Conservation (phyloP, 106 monocot genomes). For the Dioscorea zingiberensis region DNA sequence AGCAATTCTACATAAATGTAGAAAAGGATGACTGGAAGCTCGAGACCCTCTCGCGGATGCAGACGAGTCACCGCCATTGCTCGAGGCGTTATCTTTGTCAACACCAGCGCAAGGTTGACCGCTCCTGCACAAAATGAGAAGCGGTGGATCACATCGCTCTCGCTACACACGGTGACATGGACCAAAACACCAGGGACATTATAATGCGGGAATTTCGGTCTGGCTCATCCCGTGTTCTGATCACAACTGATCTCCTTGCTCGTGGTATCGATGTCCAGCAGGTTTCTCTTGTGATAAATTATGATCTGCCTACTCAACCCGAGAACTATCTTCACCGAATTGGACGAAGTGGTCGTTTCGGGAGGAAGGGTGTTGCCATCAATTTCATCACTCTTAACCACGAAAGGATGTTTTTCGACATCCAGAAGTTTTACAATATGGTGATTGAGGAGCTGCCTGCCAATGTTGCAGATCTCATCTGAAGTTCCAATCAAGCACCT, state of each 20-base stretch:
- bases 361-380: constrained; percentile 8
- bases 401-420: constrained; percentile 10
- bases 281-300: constrained; percentile 9
- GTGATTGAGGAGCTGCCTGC: constrained; percentile 10
- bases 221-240: constrained; percentile 8
- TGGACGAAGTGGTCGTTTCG: constrained; percentile 9
- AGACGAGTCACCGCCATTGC: constrained; percentile 5
- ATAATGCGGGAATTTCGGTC: constrained; percentile 9
- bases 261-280: constrained; percentile 10
- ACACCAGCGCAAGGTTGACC: constrained; percentile 7
- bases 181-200: constrained; percentile 7
- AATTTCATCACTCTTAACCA: constrained; percentile 4
- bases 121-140: constrained; percentile 9
- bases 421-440: constrained; percentile 8
- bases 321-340: constrained; percentile 10
- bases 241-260: constrained; percentile 12
- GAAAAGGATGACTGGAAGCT: constrained; percentile 11
- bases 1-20: constrained; percentile 8
- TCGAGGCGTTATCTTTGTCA: constrained; percentile 7
- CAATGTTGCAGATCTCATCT: constrained; percentile 8
- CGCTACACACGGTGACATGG: constrained; percentile 10
- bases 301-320: constrained; percentile 9
- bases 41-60: constrained; percentile 6
- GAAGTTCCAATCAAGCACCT: neutral
- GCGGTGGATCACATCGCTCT: constrained; percentile 10